Percentiles rank a stretch among this genome's conserved stretches.
Evolutionary conservation across 805 yeast genomes (phyloP).

Genomic region (Pichia gijzeniarum): DNA sequence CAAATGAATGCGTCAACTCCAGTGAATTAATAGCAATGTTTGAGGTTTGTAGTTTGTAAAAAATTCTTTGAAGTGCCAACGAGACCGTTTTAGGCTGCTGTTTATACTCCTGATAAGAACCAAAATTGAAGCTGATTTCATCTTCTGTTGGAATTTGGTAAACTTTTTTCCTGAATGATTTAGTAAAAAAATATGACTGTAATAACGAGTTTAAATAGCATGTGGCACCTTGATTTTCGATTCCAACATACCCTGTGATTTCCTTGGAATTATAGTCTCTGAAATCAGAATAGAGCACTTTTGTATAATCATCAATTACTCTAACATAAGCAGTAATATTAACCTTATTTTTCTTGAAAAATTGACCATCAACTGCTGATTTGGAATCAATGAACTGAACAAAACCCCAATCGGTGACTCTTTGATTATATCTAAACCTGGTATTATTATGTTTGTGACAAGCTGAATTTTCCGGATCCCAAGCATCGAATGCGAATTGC

Average conservation of each 20-base stretch:
- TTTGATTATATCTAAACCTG: conserved; percentile 67
- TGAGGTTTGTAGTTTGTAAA: conserved; percentile 72
- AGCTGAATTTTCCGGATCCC: conserved; percentile 70
- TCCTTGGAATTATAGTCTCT: conserved; percentile 78
- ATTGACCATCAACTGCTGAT: conserved; percentile 28
- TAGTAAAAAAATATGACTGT: conserved; percentile 86
- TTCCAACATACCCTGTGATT: conserved; percentile 86
- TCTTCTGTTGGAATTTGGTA: conserved; percentile 80
- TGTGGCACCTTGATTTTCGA: conserved; percentile 96
- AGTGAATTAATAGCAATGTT: conserved; percentile 73
- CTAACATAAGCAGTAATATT: conserved; percentile 74
- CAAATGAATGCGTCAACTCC: conserved; percentile 86
- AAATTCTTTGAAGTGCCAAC: conserved; percentile 79
- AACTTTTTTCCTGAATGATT: conserved; percentile 73
- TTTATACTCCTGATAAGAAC: conserved; percentile 22
- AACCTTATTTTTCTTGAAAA: conserved; percentile 45
- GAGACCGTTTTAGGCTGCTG: conserved; percentile 54
- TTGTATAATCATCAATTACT: conserved; percentile 82
- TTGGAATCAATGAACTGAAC: conserved; percentile 61
- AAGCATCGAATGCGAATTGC: conserved; percentile 77
- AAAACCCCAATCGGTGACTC: conserved; percentile 95
- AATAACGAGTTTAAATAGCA: conserved; percentile 90
- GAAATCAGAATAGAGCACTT: conserved; percentile 90
- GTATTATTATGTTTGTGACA: conserved; percentile 58
- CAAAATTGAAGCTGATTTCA: conserved; percentile 34